Base-by-base conservation (phyloP, 1,284 basidiomycete species). In the Pterula multifida region DNA sequence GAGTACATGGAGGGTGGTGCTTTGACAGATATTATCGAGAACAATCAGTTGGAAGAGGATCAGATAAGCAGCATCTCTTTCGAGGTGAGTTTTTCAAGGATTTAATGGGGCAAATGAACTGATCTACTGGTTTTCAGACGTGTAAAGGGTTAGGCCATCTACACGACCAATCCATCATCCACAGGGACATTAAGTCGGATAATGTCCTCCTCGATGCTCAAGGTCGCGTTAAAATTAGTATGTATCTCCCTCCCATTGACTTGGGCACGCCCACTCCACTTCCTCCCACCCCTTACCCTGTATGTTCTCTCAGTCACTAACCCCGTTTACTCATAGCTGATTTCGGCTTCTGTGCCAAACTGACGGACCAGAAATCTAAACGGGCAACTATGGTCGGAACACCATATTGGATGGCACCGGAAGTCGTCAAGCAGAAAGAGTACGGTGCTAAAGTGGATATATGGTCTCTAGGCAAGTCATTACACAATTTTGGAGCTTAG, bases 1-100 rank as follows among this genome's bases (percentile, higher is more conserved):
- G 95, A 98, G 70, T 98, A 90, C 64, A 98, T 98, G 95, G 95
- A 98, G 67, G 95, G 96, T 45, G 96, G 95, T 48, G 91, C 93
- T 12, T 70, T 98, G 57, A 98, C 94, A 12, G 96, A 98, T 67
- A 86, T 98, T 47, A 98, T 98, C 57, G 94, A 97, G 70, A 95
- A 96, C 63, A 98, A 98, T 67, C 86, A 90, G 49, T 69, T 98
- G 55, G 89, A 90, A 61, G 95, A 98, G 68, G 90, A 93, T 60
- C 96, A 98, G 68, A 98, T 98, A 49, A 85, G 92, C 2, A 87
- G 87, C 58, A 98, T 98, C 58, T 90, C 79, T 60, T 72, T 89
- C 0, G 95, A 98, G 80, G 93, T 91, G 55, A 57, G 85, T 47
- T 47, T 47, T 47, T 47, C 24, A 4, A 11, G 39, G 39, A 11